Percentiles rank a stretch among this genome's conserved stretches.
Conservation (phyloP, 2,329 filamentous ascomycete genomes). For the Corniculantispora saksenae region DNA sequence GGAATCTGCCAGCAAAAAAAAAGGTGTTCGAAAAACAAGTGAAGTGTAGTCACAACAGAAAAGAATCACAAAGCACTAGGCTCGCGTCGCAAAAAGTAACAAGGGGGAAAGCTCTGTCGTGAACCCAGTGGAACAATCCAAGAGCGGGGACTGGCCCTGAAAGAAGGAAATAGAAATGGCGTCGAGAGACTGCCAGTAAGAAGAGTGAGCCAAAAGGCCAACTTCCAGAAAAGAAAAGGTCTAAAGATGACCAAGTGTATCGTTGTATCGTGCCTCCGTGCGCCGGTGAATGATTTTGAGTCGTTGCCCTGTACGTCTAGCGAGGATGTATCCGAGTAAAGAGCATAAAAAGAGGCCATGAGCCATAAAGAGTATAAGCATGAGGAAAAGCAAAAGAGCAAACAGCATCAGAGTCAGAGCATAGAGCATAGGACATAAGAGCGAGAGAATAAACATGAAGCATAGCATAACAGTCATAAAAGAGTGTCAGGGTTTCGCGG, state of each 20-base stretch:
- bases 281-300: conserved; percentile 26
- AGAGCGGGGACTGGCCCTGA: conserved; percentile 13
- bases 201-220: too few species aligned
- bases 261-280: conserved; percentile 26
- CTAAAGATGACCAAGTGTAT: conserved; percentile 8
- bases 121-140: conserved; percentile 8
- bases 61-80: conserved; percentile 1
- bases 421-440: not conserved
- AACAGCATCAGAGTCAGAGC: too few species aligned
- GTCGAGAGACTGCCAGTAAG: too few species aligned
- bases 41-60: conserved; percentile 7
- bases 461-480: conserved; percentile 15
- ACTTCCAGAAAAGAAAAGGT: too few species aligned
- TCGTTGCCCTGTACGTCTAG: conserved; percentile 17
- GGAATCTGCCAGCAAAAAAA: not conserved
- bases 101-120: conserved; percentile 6
- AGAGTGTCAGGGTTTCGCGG: not conserved
- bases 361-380: conserved; percentile 6
- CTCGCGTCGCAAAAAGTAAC: conserved; percentile 1
- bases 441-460: not conserved
- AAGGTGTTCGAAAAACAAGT: conserved; percentile 18
- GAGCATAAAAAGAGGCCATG: not conserved
- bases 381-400: conserved; percentile 8
- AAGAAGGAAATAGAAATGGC: conserved; percentile 17
- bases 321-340: conserved; percentile 1